A percentile compares a stretch with the other conserved stretches of the same genome.
phyloP scores from a whole-genome alignment of 768 basidiomycete genomes.

The Stropharia rugosoannulata region DNA sequence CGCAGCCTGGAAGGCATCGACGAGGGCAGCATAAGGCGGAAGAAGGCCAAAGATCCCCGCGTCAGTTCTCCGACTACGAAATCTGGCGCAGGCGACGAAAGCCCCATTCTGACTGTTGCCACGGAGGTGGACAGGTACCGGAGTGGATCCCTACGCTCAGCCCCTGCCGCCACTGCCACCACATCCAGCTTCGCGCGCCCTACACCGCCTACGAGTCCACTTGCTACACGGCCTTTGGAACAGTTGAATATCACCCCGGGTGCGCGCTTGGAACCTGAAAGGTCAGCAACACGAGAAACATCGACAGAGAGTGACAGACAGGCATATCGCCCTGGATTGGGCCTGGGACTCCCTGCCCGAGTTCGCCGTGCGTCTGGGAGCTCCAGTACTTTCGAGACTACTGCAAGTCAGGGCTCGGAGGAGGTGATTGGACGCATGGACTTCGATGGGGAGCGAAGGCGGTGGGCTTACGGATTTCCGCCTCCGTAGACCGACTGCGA shows the following conservation, averaged over 20 bases:
- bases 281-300: not conserved
- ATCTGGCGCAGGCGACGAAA: not conserved
- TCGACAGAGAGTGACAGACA: not conserved
- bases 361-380: constrained; percentile 20
- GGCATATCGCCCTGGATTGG: constrained; percentile 11
- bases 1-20: constrained; percentile 63
- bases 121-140: not conserved
- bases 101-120: not conserved
- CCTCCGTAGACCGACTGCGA: not conserved
- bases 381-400: constrained; percentile 22
- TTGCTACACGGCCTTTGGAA: not conserved
- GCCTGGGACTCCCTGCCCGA: constrained; percentile 17
- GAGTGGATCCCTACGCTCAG: not conserved
- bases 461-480: constrained; percentile 5
- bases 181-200: not conserved
- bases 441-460: constrained; percentile 23
- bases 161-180: not conserved
- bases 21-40: constrained; percentile 20
- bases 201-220: not conserved
- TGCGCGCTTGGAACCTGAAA: not conserved
- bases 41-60: constrained; percentile 10
- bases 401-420: constrained; percentile 29
- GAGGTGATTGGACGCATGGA: constrained; percentile 62
- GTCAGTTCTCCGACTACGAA: not conserved
- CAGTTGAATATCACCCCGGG: not conserved